A percentile compares a stretch with the other conserved stretches of the same genome.
Evolutionary conservation across 1,284 basidiomycete species (phyloP).

Genomic region (Cystobasidium pallidum): DNA sequence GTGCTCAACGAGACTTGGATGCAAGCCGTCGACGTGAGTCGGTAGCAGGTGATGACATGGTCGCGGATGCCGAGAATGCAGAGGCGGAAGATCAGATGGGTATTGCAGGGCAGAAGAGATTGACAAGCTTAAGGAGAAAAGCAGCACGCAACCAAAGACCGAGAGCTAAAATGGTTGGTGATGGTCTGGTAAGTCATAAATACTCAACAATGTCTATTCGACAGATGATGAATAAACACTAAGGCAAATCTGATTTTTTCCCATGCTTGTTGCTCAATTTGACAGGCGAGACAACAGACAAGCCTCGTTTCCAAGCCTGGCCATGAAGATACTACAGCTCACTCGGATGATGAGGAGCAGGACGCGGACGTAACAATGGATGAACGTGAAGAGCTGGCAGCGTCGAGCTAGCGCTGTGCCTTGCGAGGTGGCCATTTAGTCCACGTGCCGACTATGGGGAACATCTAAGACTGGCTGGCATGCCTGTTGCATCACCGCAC

Average conservation of each 20-base stretch:
- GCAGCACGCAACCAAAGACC: slow-evolving; percentile 24
- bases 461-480: no score
- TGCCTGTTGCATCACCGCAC: no score
- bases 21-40: neutral
- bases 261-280: no score
- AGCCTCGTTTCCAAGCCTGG: neutral
- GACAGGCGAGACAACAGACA: neutral
- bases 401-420: no score
- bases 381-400: slow-evolving; percentile 9
- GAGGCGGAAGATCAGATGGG: neutral
- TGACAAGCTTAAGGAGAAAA: slow-evolving; percentile 20
- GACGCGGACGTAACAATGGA: neutral
- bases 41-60: neutral
- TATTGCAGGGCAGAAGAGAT: slow-evolving; percentile 5
- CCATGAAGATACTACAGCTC: neutral
- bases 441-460: no score
- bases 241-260: no score
- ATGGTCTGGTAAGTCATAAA: neutral
- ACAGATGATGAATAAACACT: no score
- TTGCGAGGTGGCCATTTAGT: no score
- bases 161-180: slow-evolving; percentile 17
- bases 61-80: slow-evolving; percentile 12
- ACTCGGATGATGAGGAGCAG: neutral
- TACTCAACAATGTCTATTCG: no score
- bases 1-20: neutral